Evolutionary conservation across 169 alveolate species (phyloP).

Genomic region (Perkinsus chesapeaki): DNA sequence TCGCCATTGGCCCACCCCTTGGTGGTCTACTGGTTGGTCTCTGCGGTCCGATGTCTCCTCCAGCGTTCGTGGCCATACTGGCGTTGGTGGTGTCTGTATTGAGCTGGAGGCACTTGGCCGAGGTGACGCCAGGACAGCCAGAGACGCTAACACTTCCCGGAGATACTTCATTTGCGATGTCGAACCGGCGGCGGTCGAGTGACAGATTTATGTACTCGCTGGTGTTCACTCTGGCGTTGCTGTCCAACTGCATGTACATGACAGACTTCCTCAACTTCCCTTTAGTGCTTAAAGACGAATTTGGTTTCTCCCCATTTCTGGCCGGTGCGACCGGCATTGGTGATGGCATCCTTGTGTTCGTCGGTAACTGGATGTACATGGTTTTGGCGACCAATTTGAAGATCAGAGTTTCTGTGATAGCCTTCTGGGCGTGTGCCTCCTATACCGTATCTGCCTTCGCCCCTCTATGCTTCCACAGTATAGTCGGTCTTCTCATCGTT

Average conservation of each 20-base stretch:
- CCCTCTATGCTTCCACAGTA: background rate
- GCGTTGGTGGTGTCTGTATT: background rate
- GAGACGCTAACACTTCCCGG: background rate
- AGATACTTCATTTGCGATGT: background rate
- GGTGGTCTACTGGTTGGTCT: background rate
- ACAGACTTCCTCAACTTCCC: background rate
- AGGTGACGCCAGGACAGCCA: background rate
- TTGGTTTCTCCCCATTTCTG: background rate
- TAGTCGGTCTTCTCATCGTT: background rate
- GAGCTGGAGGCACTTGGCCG: background rate
- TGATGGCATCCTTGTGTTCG: background rate
- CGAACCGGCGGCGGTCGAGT: background rate
- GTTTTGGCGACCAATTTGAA: background rate
- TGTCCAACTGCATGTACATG: background rate
- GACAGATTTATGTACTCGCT: background rate
- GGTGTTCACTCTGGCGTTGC: background rate
- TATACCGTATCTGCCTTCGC: background rate
- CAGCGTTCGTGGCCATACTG: background rate
- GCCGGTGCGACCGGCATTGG: background rate
- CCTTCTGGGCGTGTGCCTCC: background rate
- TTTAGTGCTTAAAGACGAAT: background rate
- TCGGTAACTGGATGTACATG: background rate
- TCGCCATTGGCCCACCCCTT: background rate
- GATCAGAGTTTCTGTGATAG: background rate
- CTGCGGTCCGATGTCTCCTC: background rate